These are phyloP conservation scores for Plantago major DNA, from an alignment of 257 asterid species.

Conservation along the genomic window DNA sequence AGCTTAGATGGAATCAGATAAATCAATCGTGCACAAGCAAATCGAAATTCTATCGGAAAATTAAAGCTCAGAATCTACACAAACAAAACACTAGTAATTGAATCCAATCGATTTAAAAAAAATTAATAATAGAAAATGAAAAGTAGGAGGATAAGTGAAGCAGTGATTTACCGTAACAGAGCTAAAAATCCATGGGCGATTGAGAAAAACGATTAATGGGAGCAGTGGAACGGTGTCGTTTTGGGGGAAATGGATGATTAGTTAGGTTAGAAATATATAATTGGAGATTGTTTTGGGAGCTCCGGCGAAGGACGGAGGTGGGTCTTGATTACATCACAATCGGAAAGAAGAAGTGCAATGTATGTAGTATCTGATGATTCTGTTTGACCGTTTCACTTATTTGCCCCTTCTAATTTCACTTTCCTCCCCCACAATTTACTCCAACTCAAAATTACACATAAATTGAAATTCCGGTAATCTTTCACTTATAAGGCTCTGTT, in stretches of 20 bases:
- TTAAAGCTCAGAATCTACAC: constrained; percentile 7
- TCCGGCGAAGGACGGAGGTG: constrained; percentile 24
- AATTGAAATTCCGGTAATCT: no score
- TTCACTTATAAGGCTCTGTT: no score
- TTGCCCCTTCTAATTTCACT: constrained; percentile 13
- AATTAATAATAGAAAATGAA: neutral
- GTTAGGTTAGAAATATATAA: neutral
- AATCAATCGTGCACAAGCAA: neutral
- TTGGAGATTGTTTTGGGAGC: constrained; percentile 22
- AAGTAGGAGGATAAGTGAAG: constrained; percentile 7
- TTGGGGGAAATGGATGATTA: neutral
- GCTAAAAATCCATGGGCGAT: neutral
- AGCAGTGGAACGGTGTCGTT: constrained; percentile 8
- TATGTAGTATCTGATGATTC: constrained; percentile 2
- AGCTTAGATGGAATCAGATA: neutral
- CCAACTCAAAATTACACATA: no score
- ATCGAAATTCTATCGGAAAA: constrained; percentile 17
- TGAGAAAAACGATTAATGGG: neutral
- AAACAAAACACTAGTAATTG: neutral
- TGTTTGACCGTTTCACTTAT: constrained; percentile 3
- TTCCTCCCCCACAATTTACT: no score
- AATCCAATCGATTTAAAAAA: neutral
- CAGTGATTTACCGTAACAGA: constrained; percentile 9
- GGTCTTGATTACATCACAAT: constrained; percentile 8
- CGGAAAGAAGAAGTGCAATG: no score